Evolutionary conservation across 345 rosid genomes (phyloP), one percentile per base, ranked within the genome.

Genomic region (Turnera subulata): DNA sequence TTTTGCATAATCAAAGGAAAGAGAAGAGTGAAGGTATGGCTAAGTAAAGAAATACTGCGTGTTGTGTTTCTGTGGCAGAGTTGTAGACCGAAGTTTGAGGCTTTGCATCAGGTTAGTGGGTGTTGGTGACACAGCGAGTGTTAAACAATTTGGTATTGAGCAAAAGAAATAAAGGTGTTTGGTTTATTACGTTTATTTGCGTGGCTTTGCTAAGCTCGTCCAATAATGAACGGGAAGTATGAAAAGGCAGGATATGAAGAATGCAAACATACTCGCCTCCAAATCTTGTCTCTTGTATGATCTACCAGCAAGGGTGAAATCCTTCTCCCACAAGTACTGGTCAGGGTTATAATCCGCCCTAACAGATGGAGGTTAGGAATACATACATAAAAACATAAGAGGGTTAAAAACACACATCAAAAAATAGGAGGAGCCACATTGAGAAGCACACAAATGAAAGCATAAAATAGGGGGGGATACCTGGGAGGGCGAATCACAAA

Each of bases 401-500:
- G 32, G 6, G 18, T 20, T 25, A 52, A 13, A 17, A 16, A 49
- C 23, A 49, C 6, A 23, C 16, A 46, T 18, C 3, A 9, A 9
- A 17, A 11, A 11, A 20, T 6, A 6, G 0, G n/a, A 26, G 12
- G n/a, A 51, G 39, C n/a, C 13, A 15, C 55, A 17, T 51, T 51
- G 39, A 29, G 35, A 8, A 3, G 35, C 8, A 29, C 35, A 51
- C 16, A 8, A 29, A 38, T 50, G 62, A 46, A 37, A 55, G 47
- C 22, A 11, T 0, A 19, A 35, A 20, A 22, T 6, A 56, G 53
- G 37, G 53, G 63, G 5, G 15, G 44, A 48, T 76, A 92, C 98
- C 98, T 86, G 55, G 99, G 99, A 71, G 99, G 99, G 50, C 99
- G 90, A 73, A 93, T 89, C 17, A 93, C 91, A 63, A 93, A 93